Evolutionary conservation across 257 asterid species (phyloP), one percentile per base, ranked within the genome.

Genomic region (Coffea eugenioides): DNA sequence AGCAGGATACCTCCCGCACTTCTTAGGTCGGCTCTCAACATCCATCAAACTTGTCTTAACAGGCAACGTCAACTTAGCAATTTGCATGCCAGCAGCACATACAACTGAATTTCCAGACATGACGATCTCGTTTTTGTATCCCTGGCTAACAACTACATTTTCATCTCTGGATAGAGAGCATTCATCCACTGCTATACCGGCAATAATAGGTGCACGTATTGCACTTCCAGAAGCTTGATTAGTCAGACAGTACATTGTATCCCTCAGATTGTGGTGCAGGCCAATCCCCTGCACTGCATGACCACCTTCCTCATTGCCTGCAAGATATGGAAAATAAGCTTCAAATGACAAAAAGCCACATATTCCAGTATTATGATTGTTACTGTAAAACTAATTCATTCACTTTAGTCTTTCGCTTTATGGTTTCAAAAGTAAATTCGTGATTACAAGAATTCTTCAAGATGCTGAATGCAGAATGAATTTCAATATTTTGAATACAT

Each of bases 111-210:
- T 88, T 80, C 89, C 88, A 45, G 94, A 79, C 23, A 84, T 77
- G 78, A 86, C 90, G 69, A 82, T 83, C 83, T 90, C 96, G 83
- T 87, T 82, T 81, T 81, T 82, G 86, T 83, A 88, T 8, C 88
- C 86, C 78, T 87, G 92, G 69, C 83, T 81, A 80, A 78, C 76
- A 57, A 85, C 81, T 67, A 84, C 83, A 78, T 83, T 87, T 70
- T 89, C 91, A 25, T 85, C 94, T 64, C 85, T 85, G 15, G 88
- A 70, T 68, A 79, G 71, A 79, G 87, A 81, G 84, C 69, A 82
- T 61, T 78, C 88, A 61, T 84, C 88, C 72, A 81, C 82, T 36
- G 78, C 74, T 69, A 77, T 81, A 64, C 74, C 87, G 52, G 71
- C 86, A 85, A 77, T 88, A 83, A 80, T 73, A 88, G 70, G 81